Conservation (phyloP, 140 eudicot genomes). For the Senecio squalidus region DNA sequence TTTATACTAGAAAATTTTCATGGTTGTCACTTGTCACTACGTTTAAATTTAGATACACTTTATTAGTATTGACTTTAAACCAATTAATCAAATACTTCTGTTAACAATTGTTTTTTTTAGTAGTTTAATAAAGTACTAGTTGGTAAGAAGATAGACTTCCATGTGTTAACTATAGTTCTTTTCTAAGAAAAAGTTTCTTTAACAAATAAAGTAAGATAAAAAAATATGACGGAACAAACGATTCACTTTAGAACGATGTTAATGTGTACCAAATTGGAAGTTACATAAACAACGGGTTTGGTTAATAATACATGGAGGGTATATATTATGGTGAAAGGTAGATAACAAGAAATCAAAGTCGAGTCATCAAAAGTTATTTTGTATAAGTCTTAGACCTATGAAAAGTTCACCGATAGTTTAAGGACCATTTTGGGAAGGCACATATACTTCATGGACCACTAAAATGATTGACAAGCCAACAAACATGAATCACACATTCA, state of each 20-base stretch:
- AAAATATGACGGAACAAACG: conserved; percentile 10
- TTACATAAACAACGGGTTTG: not conserved
- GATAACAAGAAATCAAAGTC: conserved; percentile 22
- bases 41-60: not conserved
- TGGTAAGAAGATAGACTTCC: conserved; percentile 11
- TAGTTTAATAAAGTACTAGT: not conserved
- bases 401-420: conserved; percentile 6
- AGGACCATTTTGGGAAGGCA: conserved; percentile 23
- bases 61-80: not conserved
- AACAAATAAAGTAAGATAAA: not conserved
- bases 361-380: not conserved
- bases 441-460: conserved; percentile 23
- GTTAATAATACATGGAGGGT: conserved; percentile 5
- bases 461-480: conserved; percentile 23
- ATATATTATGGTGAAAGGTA: conserved; percentile 14
- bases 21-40: not conserved
- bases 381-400: not conserved
- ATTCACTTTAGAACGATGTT: not conserved
- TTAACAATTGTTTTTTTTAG: not conserved
- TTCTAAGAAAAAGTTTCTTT: not conserved
- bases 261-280: not conserved
- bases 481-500: not conserved
- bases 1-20: not conserved
- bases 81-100: not conserved
- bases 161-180: not conserved